These are phyloP conservation scores for Lepidium didymum DNA, from an alignment of 345 rosid species.

Conservation along the genomic window DNA sequence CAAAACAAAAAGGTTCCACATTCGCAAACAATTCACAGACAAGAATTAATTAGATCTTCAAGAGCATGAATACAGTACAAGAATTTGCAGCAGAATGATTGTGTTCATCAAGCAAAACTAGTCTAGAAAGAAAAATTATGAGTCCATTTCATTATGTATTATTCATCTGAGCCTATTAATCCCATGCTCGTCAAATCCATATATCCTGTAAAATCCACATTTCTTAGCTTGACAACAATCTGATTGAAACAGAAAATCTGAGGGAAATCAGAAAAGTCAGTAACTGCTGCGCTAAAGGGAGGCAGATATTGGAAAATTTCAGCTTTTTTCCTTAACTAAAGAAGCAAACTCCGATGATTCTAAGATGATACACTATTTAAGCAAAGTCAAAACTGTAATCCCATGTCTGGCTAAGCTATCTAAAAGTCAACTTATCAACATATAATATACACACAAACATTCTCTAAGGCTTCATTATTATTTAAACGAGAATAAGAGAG, in stretches of 20 bases:
- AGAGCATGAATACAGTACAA: neutral
- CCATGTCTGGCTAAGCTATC: neutral
- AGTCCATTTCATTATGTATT: neutral
- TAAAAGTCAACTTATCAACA: slow-evolving; percentile 1
- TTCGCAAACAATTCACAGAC: neutral
- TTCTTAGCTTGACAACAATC: too few relatives aligned
- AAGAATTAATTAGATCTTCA: neutral
- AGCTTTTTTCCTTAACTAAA: neutral
- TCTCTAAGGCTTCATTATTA: neutral
- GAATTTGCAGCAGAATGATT: neutral
- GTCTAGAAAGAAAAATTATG: neutral
- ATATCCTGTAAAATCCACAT: neutral
- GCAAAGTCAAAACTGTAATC: neutral
- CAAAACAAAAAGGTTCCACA: neutral
- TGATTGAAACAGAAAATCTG: neutral
- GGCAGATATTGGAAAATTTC: neutral
- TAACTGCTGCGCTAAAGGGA: neutral
- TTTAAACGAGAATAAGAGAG: neutral
- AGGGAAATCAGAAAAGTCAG: neutral
- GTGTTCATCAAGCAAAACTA: neutral
- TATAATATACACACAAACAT: neutral
- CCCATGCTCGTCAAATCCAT: neutral
- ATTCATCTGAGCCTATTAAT: neutral
- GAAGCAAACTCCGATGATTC: neutral
- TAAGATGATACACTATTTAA: neutral